Conservation (phyloP, 169 alveolate genomes). For the Plasmodium vivax region DNA sequence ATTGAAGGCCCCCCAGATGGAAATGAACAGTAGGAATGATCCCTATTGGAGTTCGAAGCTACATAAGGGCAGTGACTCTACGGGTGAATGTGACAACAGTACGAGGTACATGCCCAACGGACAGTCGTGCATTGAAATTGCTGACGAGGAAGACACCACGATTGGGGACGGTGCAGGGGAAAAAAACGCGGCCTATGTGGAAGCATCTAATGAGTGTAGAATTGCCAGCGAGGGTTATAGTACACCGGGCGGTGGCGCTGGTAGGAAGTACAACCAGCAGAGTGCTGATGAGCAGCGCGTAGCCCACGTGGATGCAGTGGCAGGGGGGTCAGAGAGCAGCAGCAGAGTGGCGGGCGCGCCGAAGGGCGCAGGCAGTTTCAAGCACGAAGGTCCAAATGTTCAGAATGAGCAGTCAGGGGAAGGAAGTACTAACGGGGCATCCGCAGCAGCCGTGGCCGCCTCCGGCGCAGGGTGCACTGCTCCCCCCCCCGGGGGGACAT, state of each 20-base stretch:
- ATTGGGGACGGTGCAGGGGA: neutral
- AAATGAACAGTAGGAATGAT: neutral
- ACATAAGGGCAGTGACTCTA: neutral
- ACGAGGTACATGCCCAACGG: neutral
- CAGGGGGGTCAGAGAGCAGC: neutral
- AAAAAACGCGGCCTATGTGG: neutral
- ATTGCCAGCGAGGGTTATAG: neutral
- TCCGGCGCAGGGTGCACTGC: neutral
- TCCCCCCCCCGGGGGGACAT: neutral
- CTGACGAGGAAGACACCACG: neutral
- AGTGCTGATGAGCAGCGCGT: neutral
- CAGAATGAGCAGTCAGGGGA: neutral
- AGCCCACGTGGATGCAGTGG: neutral
- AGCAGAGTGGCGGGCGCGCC: neutral
- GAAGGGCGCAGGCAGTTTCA: neutral
- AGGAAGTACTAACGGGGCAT: neutral
- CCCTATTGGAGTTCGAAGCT: neutral
- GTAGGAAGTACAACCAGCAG: neutral
- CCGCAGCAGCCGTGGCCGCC: neutral
- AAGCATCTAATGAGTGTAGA: neutral
- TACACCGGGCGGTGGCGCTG: neutral
- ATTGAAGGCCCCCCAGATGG: neutral
- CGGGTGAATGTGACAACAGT: neutral
- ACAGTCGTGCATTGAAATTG: neutral
- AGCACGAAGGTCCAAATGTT: neutral